A percentile compares a stretch with the other conserved stretches of the same genome.
phyloP scores from a whole-genome alignment of 257 asterid genomes.

The Solanum rostratum region DNA sequence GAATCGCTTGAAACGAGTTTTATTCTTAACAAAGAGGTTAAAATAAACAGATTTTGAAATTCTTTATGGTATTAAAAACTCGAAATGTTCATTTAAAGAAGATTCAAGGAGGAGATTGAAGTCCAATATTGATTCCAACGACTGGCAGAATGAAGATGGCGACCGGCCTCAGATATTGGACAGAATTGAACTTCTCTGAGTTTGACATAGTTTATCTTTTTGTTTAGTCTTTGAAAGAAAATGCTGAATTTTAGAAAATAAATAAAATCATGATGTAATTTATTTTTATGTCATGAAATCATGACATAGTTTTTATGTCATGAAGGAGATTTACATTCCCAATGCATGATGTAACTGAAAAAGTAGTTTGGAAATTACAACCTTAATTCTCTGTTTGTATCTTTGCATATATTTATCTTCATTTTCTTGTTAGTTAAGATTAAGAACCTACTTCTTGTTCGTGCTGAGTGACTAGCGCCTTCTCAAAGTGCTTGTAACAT shows the following conservation, averaged over 20 bases:
- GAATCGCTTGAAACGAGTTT: slow-evolving; percentile 14
- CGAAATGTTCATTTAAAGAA: slow-evolving; percentile 4
- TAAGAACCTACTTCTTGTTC: too few species aligned
- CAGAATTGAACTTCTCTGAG: not conserved
- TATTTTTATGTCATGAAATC: too few species aligned
- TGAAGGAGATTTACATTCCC: not conserved
- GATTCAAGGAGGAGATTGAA: slow-evolving; percentile 27
- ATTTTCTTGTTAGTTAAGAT: not conserved
- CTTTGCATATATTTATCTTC: not conserved
- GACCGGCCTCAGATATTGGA: slow-evolving; percentile 16
- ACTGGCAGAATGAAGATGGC: slow-evolving; percentile 29
- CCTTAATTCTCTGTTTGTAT: not conserved
- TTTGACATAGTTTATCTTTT: not conserved
- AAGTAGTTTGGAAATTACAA: not conserved
- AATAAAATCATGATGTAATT: not conserved
- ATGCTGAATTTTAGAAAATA: not conserved
- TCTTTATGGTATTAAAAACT: slow-evolving; percentile 32
- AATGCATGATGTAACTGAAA: not conserved
- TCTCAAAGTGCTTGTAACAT: too few species aligned
- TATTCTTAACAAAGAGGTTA: slow-evolving; percentile 22
- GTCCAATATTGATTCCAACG: slow-evolving; percentile 34
- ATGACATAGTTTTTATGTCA: slow-evolving; percentile 1
- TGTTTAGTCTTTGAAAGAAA: not conserved
- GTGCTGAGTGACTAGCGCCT: too few species aligned
- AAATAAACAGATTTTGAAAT: slow-evolving; percentile 38